Conservation (phyloP, 176 grass and related monocot species). For the Elaeis guineensis region DNA sequence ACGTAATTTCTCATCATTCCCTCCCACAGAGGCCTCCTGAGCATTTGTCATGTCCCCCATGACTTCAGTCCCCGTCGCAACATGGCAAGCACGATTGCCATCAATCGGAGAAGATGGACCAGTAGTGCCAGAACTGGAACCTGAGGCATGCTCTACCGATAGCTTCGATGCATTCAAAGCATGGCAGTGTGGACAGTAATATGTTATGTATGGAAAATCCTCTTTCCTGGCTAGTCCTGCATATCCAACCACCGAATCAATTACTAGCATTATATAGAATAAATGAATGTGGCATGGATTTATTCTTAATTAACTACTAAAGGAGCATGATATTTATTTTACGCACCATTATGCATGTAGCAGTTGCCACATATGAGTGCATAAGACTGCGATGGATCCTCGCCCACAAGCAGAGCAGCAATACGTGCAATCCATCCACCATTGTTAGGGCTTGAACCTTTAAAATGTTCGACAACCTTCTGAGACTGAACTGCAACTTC, state of each 20-base stretch:
- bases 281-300: neutral
- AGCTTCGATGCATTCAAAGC: constrained; percentile 6
- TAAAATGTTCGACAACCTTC: constrained; percentile 7
- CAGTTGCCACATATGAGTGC: constrained; percentile 17
- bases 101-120: neutral
- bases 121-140: neutral
- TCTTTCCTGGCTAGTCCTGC: constrained; percentile 16
- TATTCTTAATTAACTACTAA: neutral
- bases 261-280: too few relatives aligned
- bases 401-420: constrained; percentile 8
- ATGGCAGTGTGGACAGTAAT: constrained; percentile 14
- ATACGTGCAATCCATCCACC: constrained; percentile 10
- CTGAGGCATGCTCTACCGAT: neutral
- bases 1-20: too few relatives aligned
- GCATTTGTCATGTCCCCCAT: neutral
- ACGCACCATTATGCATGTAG: constrained; percentile 14
- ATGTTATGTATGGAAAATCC: constrained; percentile 12
- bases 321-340: neutral
- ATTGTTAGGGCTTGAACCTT: neutral
- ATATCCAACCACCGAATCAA: neutral
- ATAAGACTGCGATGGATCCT: constrained; percentile 5
- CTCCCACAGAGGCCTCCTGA: too few relatives aligned
- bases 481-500: neutral
- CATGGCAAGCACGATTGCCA: neutral
- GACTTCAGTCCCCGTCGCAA: neutral